A percentile compares a stretch with the other conserved stretches of the same genome.
Conservation (phyloP, 1,139 yeast species). For the Taphrina betulina region DNA sequence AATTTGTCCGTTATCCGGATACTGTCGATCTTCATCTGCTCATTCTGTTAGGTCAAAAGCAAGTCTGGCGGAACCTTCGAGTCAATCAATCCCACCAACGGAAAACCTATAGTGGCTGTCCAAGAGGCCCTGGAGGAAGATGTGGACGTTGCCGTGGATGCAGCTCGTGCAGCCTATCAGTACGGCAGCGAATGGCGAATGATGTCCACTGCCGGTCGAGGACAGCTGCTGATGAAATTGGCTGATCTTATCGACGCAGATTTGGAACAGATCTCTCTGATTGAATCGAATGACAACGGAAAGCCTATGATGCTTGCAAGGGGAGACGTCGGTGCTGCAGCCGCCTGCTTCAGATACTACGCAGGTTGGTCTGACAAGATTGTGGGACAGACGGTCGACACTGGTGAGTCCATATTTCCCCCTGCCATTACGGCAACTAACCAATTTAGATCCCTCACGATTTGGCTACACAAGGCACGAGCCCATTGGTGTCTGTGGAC, state of each 20-base stretch:
- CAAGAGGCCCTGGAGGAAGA: conserved; percentile 67
- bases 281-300: conserved; percentile 67
- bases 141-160: conserved; percentile 71
- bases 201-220: conserved; percentile 52
- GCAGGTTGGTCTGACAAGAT: conserved; percentile 90
- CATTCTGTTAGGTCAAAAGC: conserved; percentile 45
- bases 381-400: conserved; percentile 69
- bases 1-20: conserved; percentile 45
- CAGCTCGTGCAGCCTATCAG: conserved; percentile 69
- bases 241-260: conserved; percentile 56
- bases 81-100: conserved; percentile 68
- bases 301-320: conserved; percentile 55
- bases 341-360: conserved; percentile 63
- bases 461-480: conserved; percentile 77
- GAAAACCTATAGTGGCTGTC: conserved; percentile 63
- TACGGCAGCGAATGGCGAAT: conserved; percentile 51
- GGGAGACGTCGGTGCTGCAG: conserved; percentile 62
- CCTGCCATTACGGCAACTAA: background rate
- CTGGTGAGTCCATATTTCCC: conserved; percentile 47
- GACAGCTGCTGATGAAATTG: conserved; percentile 52
- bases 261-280: conserved; percentile 52
- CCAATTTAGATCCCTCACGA: conserved; percentile 46
- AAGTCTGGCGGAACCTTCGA: conserved; percentile 51
- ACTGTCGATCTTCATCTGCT: background rate
- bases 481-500: conserved; percentile 79